A percentile compares a stretch with the other conserved stretches of the same genome.
phyloP scores from a whole-genome alignment of 768 basidiomycete genomes.

The Coprinopsis sp. region DNA sequence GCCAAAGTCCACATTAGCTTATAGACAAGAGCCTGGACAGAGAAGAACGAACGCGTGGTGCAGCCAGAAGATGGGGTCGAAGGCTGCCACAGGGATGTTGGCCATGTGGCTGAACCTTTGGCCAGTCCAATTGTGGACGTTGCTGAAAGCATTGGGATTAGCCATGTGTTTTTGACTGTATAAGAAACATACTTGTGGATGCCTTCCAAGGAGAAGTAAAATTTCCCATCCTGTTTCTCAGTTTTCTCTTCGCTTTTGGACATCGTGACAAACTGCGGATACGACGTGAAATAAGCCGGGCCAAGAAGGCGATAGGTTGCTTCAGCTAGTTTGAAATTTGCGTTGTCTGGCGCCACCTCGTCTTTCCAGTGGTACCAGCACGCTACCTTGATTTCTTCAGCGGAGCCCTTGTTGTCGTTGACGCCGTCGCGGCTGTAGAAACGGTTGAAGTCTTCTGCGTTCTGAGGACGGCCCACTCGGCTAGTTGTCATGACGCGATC shows the following conservation, averaged over 20 bases:
- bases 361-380: neutral
- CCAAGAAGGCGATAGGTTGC: neutral
- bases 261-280: neutral
- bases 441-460: neutral
- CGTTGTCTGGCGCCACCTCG: neutral
- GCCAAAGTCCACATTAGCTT: neutral
- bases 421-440: neutral
- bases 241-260: neutral
- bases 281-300: neutral
- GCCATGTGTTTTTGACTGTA: neutral
- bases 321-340: too few relatives aligned
- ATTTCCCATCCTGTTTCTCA: neutral
- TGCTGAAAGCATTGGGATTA: neutral
- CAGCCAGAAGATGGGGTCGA: neutral
- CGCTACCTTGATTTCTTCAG: neutral
- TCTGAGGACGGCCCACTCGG: neutral
- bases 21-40: neutral
- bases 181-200: neutral
- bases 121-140: neutral
- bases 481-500: neutral
- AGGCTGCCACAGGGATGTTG: neutral
- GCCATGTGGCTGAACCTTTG: neutral
- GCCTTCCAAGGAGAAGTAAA: neutral
- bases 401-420: neutral
- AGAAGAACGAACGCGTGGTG: neutral